These are phyloP conservation scores for Microdochium nivale DNA, from an alignment of 2,329 filamentous ascomycete species.

Conservation along the genomic window DNA sequence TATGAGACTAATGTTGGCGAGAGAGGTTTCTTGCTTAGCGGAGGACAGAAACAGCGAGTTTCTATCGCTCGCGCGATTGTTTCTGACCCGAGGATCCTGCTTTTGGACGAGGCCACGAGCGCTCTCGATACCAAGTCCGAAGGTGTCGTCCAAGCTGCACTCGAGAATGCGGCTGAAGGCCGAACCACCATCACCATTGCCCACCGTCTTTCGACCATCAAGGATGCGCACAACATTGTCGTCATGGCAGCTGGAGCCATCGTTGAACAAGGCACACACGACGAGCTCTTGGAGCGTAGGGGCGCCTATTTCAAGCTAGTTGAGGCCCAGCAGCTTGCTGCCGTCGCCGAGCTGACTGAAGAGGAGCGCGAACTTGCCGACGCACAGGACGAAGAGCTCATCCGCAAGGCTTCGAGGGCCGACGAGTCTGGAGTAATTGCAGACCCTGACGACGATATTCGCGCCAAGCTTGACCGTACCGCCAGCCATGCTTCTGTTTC, in stretches of 20 bases:
- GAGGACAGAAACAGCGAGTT: constrained; percentile 94
- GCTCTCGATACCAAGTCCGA: constrained; percentile 92
- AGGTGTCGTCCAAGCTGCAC: constrained; percentile 84
- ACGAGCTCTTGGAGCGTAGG: constrained; percentile 60
- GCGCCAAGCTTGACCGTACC: constrained; percentile 46
- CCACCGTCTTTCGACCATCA: constrained; percentile 90
- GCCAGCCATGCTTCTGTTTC: constrained; percentile 54
- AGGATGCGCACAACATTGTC: constrained; percentile 89
- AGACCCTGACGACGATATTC: constrained; percentile 56
- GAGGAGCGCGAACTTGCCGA: constrained; percentile 44
- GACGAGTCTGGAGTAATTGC: constrained; percentile 29
- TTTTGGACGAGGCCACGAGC: constrained; percentile 92
- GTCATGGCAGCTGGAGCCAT: constrained; percentile 84
- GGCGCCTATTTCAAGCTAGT: constrained; percentile 80
- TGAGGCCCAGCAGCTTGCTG: constrained; percentile 74
- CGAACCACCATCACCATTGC: constrained; percentile 95
- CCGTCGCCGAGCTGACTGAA: constrained; percentile 42
- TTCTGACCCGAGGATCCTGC: constrained; percentile 81
- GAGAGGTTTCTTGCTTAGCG: constrained; percentile 83
- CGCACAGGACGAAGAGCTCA: constrained; percentile 39
- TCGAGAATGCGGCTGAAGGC: constrained; percentile 77
- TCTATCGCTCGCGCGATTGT: constrained; percentile 88
- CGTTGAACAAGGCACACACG: constrained; percentile 84
- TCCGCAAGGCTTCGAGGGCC: constrained; percentile 35
- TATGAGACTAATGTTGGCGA: constrained; percentile 96